These are phyloP conservation scores for Kuraishia molischiana DNA, from an alignment of 805 yeast genomes.

Conservation along the genomic window DNA sequence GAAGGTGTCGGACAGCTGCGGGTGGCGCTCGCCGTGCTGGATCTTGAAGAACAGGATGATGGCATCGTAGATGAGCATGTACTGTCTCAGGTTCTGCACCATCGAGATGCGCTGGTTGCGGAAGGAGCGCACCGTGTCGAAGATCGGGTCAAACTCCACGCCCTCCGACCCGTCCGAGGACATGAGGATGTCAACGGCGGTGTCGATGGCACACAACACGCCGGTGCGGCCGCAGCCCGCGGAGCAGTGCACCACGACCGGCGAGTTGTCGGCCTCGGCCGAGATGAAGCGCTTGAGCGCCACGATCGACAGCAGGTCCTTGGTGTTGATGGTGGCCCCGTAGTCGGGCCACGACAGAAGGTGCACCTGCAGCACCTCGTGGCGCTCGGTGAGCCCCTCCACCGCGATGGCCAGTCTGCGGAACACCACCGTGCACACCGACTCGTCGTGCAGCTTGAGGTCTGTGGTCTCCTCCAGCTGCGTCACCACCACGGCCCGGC, in stretches of 20 bases:
- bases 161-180: constrained; percentile 9
- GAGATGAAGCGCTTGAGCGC: constrained; percentile 23
- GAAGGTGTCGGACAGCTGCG: not conserved
- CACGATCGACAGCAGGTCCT: constrained; percentile 46
- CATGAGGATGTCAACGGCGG: constrained; percentile 33
- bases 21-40: not conserved
- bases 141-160: constrained; percentile 27
- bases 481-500: constrained; percentile 13
- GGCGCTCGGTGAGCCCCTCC: constrained; percentile 13
- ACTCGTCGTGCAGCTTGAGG: constrained; percentile 14
- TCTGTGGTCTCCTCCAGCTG: constrained; percentile 14
- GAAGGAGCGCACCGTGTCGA: constrained; percentile 33
- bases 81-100: constrained; percentile 51
- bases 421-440: constrained; percentile 16
- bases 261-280: constrained; percentile 18
- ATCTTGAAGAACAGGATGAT: constrained; percentile 16
- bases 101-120: constrained; percentile 45
- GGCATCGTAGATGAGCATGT: constrained; percentile 38
- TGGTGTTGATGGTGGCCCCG: constrained; percentile 47
- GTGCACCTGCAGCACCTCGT: constrained; percentile 64
- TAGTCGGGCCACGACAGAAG: constrained; percentile 78
- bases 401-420: constrained; percentile 36
- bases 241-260: constrained; percentile 80
- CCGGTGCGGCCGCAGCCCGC: constrained; percentile 99
- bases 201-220: constrained; percentile 67